Percentiles rank a stretch among this genome's conserved stretches.
Conservation (phyloP, 768 basidiomycete species). For the Suillus cothurnatus region DNA sequence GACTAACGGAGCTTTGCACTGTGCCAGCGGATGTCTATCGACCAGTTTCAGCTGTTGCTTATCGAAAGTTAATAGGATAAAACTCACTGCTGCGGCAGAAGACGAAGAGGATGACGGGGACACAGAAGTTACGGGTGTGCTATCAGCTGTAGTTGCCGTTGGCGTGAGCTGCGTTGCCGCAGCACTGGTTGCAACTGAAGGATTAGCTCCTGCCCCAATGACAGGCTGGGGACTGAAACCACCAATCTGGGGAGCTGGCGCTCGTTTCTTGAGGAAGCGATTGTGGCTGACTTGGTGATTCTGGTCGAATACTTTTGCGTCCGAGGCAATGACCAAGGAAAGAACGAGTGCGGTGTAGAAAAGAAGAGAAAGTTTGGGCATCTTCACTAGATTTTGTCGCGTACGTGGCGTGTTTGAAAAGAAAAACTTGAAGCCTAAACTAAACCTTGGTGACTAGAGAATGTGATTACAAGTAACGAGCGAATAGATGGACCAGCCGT, state of each 20-base stretch:
- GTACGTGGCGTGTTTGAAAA: not conserved
- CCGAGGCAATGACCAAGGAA: conserved; percentile 45
- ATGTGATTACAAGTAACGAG: not conserved
- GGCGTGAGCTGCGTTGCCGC: conserved; percentile 16
- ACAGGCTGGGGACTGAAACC: conserved; percentile 21
- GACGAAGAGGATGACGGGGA: conserved; percentile 16
- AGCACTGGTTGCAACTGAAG: conserved; percentile 16
- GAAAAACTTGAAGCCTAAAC: not conserved
- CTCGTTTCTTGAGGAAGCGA: conserved; percentile 72
- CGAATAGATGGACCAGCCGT: conserved; percentile 2
- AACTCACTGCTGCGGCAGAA: conserved; percentile 25
- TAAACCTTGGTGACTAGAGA: not conserved
- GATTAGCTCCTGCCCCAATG: conserved; percentile 38
- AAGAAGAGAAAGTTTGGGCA: conserved; percentile 67
- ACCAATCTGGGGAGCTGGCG: conserved; percentile 29
- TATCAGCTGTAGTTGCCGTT: conserved; percentile 13
- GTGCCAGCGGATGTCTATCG: conserved; percentile 5
- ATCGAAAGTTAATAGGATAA: not conserved
- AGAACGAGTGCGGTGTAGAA: conserved; percentile 58
- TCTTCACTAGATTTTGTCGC: conserved; percentile 33
- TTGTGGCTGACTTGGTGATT: conserved; percentile 58
- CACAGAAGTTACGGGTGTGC: conserved; percentile 16
- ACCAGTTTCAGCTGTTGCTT: not conserved
- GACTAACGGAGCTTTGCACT: conserved; percentile 15
- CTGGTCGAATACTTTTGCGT: conserved; percentile 45